Conservation (phyloP, 169 alveolate species). For the Plasmodium cynomolgi region DNA sequence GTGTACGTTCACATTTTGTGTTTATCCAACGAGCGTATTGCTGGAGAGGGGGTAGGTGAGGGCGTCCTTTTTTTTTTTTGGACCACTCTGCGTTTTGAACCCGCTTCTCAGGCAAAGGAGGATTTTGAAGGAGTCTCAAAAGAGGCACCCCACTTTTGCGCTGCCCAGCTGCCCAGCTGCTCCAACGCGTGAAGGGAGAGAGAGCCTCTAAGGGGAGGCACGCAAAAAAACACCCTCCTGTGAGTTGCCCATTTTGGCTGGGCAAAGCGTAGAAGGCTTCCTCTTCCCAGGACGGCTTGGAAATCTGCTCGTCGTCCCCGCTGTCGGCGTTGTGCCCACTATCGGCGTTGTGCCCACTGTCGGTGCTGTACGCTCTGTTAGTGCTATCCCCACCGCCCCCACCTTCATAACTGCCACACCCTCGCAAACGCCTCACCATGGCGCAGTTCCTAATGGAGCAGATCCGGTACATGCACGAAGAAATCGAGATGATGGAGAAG, state of each 20-base stretch:
- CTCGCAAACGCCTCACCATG: too few species aligned
- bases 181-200: not conserved
- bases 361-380: too few species aligned
- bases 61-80: not conserved
- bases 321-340: too few species aligned
- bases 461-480: constrained; percentile 77
- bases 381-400: too few species aligned
- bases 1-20: not conserved
- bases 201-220: not conserved
- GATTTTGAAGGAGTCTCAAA: not conserved
- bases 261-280: not conserved
- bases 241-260: not conserved
- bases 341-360: too few species aligned
- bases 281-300: not conserved
- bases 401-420: too few species aligned
- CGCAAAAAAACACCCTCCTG: not conserved
- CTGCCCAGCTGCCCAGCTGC: not conserved
- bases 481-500: constrained; percentile 78
- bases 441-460: constrained; percentile 77
- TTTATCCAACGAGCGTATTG: not conserved
- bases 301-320: not conserved
- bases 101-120: not conserved
- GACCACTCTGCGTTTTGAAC: not conserved
- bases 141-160: not conserved
- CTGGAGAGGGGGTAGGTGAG: not conserved